Conservation (phyloP, 192 early-diverging fungal species). For the Thoreauomyces humboldtii region DNA sequence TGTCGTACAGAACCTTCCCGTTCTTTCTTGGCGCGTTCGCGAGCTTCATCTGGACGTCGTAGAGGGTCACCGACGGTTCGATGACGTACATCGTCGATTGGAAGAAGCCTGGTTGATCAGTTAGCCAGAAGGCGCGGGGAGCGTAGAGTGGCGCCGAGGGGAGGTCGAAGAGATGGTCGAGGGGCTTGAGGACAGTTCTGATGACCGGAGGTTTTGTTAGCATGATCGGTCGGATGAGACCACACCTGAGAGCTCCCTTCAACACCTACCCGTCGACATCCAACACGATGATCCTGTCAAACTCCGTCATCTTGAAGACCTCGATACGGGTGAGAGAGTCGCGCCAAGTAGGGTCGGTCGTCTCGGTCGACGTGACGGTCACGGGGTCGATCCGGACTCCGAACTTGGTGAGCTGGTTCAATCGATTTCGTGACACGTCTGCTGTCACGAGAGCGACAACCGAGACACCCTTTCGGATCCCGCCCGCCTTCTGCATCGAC, state of each 20-base stretch:
- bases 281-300: constrained; percentile 12
- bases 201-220: background rate
- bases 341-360: constrained; percentile 11
- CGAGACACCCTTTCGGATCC: background rate
- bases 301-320: constrained; percentile 23
- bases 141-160: constrained; percentile 11
- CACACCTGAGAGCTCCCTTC: no score
- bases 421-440: background rate
- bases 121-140: constrained; percentile 22
- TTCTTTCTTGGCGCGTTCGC: background rate
- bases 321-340: background rate
- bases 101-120: constrained; percentile 15
- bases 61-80: constrained; percentile 8
- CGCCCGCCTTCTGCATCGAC: constrained; percentile 3
- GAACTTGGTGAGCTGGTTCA: background rate
- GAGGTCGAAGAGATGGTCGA: constrained; percentile 20
- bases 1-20: constrained; percentile 2
- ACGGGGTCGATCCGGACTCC: background rate
- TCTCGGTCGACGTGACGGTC: background rate
- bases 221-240: no score
- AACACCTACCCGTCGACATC: constrained; percentile 13
- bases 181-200: background rate
- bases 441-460: constrained; percentile 10
- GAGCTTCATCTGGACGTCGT: constrained; percentile 1
- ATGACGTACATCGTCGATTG: constrained; percentile 11